phyloP scores from a whole-genome alignment of 2,329 filamentous ascomycete species.

The Thielaviopsis punctulata region DNA sequence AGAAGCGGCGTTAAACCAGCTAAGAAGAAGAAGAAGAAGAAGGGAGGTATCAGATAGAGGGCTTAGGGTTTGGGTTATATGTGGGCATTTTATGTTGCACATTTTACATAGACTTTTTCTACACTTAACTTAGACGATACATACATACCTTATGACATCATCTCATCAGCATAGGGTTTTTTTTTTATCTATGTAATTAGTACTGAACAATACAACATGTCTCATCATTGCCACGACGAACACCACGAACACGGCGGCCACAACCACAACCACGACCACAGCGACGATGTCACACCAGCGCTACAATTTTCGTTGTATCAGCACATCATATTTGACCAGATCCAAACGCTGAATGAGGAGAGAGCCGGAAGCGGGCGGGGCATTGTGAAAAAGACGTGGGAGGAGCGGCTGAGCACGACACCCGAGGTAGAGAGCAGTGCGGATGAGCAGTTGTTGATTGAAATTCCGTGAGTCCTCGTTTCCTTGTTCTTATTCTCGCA shows the following conservation, averaged over 20 bases:
- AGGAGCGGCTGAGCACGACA: slow-evolving; percentile 50
- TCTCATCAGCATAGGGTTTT: background rate
- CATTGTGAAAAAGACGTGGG: slow-evolving; percentile 83
- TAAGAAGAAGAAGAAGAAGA: slow-evolving; percentile 28
- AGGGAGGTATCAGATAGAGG: slow-evolving; percentile 23
- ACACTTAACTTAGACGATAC: background rate
- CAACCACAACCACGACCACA: slow-evolving; percentile 63
- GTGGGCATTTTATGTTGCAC: background rate
- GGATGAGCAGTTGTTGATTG: slow-evolving; percentile 88
- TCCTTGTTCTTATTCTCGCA: too few relatives aligned
- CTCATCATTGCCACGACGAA: slow-evolving; percentile 36
- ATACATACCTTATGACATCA: background rate
- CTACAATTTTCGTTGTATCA: slow-evolving; percentile 82
- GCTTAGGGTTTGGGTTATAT: slow-evolving; percentile 2
- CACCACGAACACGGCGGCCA: slow-evolving; percentile 31
- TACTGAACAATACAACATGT: slow-evolving; percentile 17
- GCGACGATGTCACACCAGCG: slow-evolving; percentile 80
- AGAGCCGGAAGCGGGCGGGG: slow-evolving; percentile 48
- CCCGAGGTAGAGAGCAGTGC: slow-evolving; percentile 73
- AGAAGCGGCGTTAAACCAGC: slow-evolving; percentile 16
- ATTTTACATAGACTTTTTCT: background rate
- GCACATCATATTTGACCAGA: slow-evolving; percentile 75
- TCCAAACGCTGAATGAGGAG: slow-evolving; percentile 74
- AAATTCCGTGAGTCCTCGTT: slow-evolving; percentile 52
- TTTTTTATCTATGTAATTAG: background rate